A percentile compares a stretch with the other conserved stretches of the same genome.
phyloP scores from a whole-genome alignment of 2,329 filamentous ascomycete species.

The Diaporthe eres region DNA sequence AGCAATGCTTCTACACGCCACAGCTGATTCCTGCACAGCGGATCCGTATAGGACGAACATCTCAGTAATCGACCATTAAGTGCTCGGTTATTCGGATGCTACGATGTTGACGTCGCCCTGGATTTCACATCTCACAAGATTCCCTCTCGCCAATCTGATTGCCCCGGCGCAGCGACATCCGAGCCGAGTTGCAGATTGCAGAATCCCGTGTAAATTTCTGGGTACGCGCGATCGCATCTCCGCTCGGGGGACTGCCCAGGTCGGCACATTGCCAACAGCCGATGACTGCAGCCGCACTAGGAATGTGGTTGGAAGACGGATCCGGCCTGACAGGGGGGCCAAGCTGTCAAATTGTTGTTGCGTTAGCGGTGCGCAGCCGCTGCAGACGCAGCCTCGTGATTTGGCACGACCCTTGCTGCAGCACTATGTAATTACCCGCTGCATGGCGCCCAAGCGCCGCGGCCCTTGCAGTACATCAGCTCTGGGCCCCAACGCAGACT shows the following conservation, averaged over 20 bases:
- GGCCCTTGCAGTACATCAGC: conserved; percentile 12
- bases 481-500: not conserved
- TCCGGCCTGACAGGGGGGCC: no score
- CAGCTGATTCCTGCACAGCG: not conserved
- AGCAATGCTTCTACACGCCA: not conserved
- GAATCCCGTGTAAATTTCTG: not conserved
- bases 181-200: not conserved
- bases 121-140: conserved; percentile 33
- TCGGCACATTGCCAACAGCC: not conserved
- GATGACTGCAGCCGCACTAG: conserved; percentile 1
- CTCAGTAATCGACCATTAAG: not conserved
- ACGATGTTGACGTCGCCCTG: not conserved
- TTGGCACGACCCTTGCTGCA: conserved; percentile 1
- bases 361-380: conserved; percentile 3
- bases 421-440: conserved; percentile 20
- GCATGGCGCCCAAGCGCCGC: conserved; percentile 13
- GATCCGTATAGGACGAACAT: not conserved
- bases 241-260: conserved; percentile 7
- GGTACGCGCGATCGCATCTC: conserved; percentile 3
- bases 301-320: not conserved
- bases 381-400: conserved; percentile 28
- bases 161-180: conserved; percentile 29
- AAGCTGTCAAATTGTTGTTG: conserved; percentile 8
- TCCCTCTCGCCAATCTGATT: conserved; percentile 11
- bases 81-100: not conserved